Evolutionary conservation across 768 basidiomycete genomes (phyloP).

Genomic region (Tylopilus plumbeoviolaceoides): DNA sequence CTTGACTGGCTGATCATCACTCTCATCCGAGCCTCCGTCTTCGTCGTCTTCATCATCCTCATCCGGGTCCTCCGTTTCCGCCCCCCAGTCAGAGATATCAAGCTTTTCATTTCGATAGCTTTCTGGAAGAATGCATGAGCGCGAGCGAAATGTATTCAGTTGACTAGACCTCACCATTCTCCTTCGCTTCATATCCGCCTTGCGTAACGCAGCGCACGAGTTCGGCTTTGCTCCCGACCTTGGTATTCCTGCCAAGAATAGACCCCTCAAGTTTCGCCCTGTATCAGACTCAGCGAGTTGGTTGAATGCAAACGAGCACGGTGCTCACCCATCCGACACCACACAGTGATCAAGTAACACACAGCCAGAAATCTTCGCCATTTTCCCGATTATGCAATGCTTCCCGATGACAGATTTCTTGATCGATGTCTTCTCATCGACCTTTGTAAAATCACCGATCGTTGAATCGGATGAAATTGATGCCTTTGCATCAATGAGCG

Average conservation of each 20-base stretch:
- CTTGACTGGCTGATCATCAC: slow-evolving; percentile 1
- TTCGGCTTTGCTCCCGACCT: slow-evolving; percentile 66
- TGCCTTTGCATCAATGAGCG: slow-evolving; percentile 73
- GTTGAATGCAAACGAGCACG: background rate
- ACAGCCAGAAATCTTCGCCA: slow-evolving; percentile 79
- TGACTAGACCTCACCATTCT: slow-evolving; percentile 45
- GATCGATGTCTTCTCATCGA: slow-evolving; percentile 76
- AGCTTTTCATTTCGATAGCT: slow-evolving; percentile 52
- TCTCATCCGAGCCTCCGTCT: slow-evolving; percentile 16
- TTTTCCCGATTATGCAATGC: slow-evolving; percentile 81
- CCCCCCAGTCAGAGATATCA: slow-evolving; percentile 54
- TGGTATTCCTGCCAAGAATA: slow-evolving; percentile 72
- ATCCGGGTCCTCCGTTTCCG: slow-evolving; percentile 26
- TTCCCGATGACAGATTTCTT: slow-evolving; percentile 77
- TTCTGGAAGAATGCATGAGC: slow-evolving; percentile 35
- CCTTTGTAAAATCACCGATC: slow-evolving; percentile 76
- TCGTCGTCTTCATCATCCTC: slow-evolving; percentile 24
- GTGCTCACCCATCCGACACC: slow-evolving; percentile 72
- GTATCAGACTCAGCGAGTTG: slow-evolving; percentile 7
- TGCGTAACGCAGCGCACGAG: slow-evolving; percentile 68
- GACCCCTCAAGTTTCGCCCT: slow-evolving; percentile 77
- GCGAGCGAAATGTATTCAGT: background rate
- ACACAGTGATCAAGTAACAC: slow-evolving; percentile 87
- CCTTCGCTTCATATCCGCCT: slow-evolving; percentile 68
- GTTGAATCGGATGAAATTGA: slow-evolving; percentile 82